Evolutionary conservation across 2,329 filamentous ascomycete genomes (phyloP), one percentile per base, ranked within the genome.

Genomic region (Phyllosticta paracitricarpa): DNA sequence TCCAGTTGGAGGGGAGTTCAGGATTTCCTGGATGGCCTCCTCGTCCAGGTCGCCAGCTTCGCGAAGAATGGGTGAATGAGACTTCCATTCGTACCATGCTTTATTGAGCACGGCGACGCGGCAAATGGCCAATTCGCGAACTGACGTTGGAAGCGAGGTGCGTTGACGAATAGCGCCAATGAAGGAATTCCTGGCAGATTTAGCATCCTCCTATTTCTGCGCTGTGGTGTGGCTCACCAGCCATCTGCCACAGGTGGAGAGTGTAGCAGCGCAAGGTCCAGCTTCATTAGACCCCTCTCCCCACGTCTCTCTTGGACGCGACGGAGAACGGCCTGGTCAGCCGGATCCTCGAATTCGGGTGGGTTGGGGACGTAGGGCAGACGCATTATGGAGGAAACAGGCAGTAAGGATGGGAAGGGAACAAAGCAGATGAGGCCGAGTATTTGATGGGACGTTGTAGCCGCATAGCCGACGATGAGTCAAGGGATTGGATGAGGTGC

Each of bases 71-170:
- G 89, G 89, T 17, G 85, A 86, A 71, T 96, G 91, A 60, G 89
- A 84, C 40, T 77, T 82, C 90, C 89, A 95, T 73, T 96, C 91
- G 73, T 91, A 95, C 85, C 88, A 90, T 1, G 91, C 91, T 19
- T 81, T 75, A 74, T 95, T 96, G 68, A 90, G 82, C 17, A 88
- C 85, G 12, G 91, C 91, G 14, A 95, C 88, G 56, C 90, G 83
- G 68, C 85, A 90, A 67, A 96, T 92, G 65, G 89, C 87, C 19
- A 92, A 79, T 77, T 96, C 90, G 66, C 89, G 85, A 59, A 91
- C 70, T 66, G 73, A 72, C 2, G 75, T 71, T 2, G 79, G 69
- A 2, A 84, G 73, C 12, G 75, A 78, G 5, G 80, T 84, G 62
- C 75, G 71, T 1, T 79, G 82, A 54, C 82, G 79, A 54, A 84